These are phyloP conservation scores for Globisporangium recalcitrans DNA, from an alignment of 352 stramenopile genomes.

Conservation along the genomic window DNA sequence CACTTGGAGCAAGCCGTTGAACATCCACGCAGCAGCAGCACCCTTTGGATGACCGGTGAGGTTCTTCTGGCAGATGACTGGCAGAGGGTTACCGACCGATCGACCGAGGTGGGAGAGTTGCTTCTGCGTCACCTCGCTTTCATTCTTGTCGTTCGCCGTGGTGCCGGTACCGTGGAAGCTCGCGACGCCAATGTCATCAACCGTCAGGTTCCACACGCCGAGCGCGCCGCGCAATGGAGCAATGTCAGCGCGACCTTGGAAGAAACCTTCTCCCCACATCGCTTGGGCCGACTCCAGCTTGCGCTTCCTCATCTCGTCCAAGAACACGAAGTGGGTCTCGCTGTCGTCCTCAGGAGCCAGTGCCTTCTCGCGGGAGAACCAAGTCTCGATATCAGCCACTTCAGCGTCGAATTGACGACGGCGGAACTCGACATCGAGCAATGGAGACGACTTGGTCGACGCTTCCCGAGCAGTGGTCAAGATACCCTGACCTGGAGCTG, in stretches of 20 bases:
- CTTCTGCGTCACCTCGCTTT: conserved; percentile 85
- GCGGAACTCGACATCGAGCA: conserved; percentile 72
- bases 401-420: conserved; percentile 72
- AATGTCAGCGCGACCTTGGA: conserved; percentile 49
- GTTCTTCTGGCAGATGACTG: conserved; percentile 80
- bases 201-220: conserved; percentile 67
- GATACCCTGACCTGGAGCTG: conserved; percentile 81
- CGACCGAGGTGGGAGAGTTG: conserved; percentile 76
- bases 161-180: conserved; percentile 86
- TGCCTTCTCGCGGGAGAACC: conserved; percentile 55
- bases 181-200: conserved; percentile 77
- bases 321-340: conserved; percentile 34
- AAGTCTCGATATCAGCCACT: conserved; percentile 63
- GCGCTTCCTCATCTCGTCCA: conserved; percentile 61
- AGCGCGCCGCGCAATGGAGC: conserved; percentile 72
- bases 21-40: conserved; percentile 74
- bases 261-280: conserved; percentile 72
- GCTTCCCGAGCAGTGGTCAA: conserved; percentile 77
- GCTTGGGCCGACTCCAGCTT: conserved; percentile 65
- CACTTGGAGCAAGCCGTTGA: conserved; percentile 80
- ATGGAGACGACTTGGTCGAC: conserved; percentile 26
- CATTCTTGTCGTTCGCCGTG: conserved; percentile 84
- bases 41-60: conserved; percentile 82
- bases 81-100: conserved; percentile 65
- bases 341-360: conserved; percentile 28